Evolutionary conservation across 2,329 filamentous ascomycete species (phyloP).

Genomic region (Fusarium buxicola): DNA sequence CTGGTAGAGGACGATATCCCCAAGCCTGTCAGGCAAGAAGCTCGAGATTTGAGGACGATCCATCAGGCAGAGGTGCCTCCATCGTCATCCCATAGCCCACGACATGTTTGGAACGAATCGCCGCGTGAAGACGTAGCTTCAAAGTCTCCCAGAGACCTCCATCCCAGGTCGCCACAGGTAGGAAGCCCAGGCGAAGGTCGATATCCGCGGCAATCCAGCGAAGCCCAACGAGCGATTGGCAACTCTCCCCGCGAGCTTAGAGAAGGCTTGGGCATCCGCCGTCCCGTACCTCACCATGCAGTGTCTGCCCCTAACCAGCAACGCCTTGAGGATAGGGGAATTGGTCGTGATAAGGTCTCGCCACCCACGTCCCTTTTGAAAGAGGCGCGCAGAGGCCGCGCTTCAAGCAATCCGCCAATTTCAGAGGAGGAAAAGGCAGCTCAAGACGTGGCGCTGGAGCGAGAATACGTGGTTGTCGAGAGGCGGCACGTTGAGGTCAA

Average conservation of each 20-base stretch:
- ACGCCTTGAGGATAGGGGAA: slow-evolving; percentile 41
- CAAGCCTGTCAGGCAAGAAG: slow-evolving; percentile 52
- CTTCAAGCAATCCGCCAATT: slow-evolving; percentile 46
- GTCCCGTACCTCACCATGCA: slow-evolving; percentile 59
- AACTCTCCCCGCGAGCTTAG: slow-evolving; percentile 60
- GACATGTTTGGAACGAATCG: slow-evolving; percentile 55
- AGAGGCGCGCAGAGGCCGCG: slow-evolving; percentile 47
- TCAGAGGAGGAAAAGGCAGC: slow-evolving; percentile 78
- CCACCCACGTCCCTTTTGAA: slow-evolving; percentile 50
- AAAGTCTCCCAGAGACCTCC: slow-evolving; percentile 57
- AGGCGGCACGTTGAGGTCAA: slow-evolving; percentile 97
- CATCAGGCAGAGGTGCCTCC: slow-evolving; percentile 47
- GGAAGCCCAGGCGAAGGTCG: slow-evolving; percentile 56
- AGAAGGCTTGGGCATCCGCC: slow-evolving; percentile 65
- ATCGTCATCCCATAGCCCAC: slow-evolving; percentile 46
- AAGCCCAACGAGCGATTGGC: slow-evolving; percentile 48
- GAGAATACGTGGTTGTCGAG: slow-evolving; percentile 96
- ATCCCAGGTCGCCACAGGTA: slow-evolving; percentile 57
- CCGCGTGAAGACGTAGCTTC: slow-evolving; percentile 50
- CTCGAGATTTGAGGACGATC: slow-evolving; percentile 52
- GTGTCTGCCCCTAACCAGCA: slow-evolving; percentile 61
- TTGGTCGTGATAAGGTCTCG: slow-evolving; percentile 42
- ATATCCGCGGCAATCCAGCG: slow-evolving; percentile 46
- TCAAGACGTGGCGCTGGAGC: slow-evolving; percentile 89
- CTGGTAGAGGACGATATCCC: slow-evolving; percentile 81